Conservation (phyloP, 208 protist genomes). For the Giardia duodenalis region DNA sequence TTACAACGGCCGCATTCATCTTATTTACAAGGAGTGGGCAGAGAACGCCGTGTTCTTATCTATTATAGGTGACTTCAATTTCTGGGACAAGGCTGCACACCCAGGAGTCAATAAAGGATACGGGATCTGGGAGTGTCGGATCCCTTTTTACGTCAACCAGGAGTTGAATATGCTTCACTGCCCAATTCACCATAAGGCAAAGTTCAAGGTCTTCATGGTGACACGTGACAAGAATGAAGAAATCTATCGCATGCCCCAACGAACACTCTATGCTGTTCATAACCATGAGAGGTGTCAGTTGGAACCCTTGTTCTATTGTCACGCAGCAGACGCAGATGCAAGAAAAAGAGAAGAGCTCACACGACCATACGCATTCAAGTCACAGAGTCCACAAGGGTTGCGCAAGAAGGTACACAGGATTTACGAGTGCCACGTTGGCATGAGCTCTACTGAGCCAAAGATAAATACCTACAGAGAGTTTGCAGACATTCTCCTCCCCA, state of each 20-base stretch:
- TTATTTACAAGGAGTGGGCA: constrained; percentile 54
- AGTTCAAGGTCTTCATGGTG: constrained; percentile 19
- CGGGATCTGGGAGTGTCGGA: constrained; percentile 48
- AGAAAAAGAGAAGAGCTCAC: too few relatives aligned
- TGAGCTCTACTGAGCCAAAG: constrained; percentile 47
- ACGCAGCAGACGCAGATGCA: too few relatives aligned
- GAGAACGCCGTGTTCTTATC: constrained; percentile 39
- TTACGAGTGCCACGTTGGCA: constrained; percentile 65
- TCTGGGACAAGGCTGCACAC: constrained; percentile 49
- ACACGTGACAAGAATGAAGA: not conserved
- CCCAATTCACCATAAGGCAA: constrained; percentile 46
- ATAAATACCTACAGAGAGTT: constrained; percentile 58
- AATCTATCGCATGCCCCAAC: constrained; percentile 24
- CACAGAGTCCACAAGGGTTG: constrained; percentile 36
- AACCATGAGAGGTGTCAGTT: not conserved
- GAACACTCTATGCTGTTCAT: not conserved
- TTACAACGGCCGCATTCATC: not conserved
- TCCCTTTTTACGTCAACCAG: constrained; percentile 38
- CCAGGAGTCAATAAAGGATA: constrained; percentile 44
- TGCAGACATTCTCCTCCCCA: constrained; percentile 53
- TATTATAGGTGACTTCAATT: constrained; percentile 58
- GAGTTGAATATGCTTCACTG: constrained; percentile 33
- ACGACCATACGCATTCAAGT: constrained; percentile 41
- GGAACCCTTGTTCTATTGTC: constrained; percentile 27
- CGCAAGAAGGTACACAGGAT: constrained; percentile 30